Base-by-base conservation (phyloP, 345 rosid species). In the Atalantia buxifolia region DNA sequence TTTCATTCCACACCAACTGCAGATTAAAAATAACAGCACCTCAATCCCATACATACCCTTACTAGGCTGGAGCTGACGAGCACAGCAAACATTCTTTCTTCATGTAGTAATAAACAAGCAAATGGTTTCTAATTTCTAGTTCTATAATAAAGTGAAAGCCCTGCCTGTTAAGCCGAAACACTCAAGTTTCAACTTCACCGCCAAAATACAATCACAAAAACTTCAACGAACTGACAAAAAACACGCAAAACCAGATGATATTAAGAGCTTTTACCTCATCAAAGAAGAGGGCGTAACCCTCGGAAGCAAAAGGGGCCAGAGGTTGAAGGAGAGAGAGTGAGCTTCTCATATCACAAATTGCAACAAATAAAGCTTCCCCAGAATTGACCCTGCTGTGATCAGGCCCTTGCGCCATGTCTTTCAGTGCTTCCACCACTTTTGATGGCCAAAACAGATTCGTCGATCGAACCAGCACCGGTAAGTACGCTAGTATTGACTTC, bases 381-480 rank as follows among this genome's bases (percentile, higher is more conserved):
- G 93, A 89, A 83, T 80, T 65, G 64, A 95, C 91, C 30, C 63
- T 79, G 88, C 94, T 88, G 83, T 79, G 87, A 66, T 76, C 69
- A 12, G 93, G 93, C 30, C 99, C 97, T 72, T 80, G 79, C 9
- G 94, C 86, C 81, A 95, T 82, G 30, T 87, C 83, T 75, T 88
- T 85, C 6, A 92, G 87, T 25, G 88, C 84, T 82, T 90, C 95
- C 75, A 86, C 90, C 53, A 86, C 87, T 28, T 83, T 85, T 21
- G 92, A 81, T 4, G 93, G 93, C 99, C 97, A 93, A 42, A 82
- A 88, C 79, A 91, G 84, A 28, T 79, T 74, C 19, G 92, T 85
- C 0, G 92, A 91, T 65, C 91, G 85, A 16, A 81, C 31, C 55
- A 83, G 25, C 71, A 89, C 74, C 0, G 97, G 97, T 59, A 95